A percentile compares a stretch with the other conserved stretches of the same genome.
Conservation (phyloP, 1,284 basidiomycete species). For the Tilletia walkeri region DNA sequence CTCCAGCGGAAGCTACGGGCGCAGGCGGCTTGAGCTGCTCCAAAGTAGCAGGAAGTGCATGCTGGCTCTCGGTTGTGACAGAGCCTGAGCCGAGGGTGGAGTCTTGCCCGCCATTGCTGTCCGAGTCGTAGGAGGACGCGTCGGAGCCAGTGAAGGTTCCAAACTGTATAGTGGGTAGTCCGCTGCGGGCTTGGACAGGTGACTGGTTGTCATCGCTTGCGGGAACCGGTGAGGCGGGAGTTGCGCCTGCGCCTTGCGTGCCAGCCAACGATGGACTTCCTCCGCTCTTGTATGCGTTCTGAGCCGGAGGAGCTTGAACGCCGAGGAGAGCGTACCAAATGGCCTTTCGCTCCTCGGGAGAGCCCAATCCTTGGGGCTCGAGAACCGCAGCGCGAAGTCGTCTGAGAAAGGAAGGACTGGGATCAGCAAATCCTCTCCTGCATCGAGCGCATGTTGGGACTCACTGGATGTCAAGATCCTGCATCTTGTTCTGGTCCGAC, state of each 20-base stretch:
- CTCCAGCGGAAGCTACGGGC: not conserved
- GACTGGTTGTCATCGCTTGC: not conserved
- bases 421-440: too few species aligned
- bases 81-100: not conserved
- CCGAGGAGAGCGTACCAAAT: slow-evolving; percentile 8
- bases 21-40: not conserved
- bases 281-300: not conserved
- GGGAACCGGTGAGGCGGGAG: not conserved
- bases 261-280: not conserved
- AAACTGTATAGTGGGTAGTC: slow-evolving; percentile 9
- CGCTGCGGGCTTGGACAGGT: not conserved
- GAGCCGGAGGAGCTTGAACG: not conserved
- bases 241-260: not conserved
- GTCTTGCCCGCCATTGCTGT: not conserved
- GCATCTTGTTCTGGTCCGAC: too few species aligned
- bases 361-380: not conserved
- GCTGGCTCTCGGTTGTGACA: slow-evolving; percentile 12
- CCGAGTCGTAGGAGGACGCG: slow-evolving; percentile 9
- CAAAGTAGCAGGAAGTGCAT: not conserved
- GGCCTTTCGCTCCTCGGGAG: not conserved
- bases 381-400: not conserved
- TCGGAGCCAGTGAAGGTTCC: not conserved
- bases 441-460: too few species aligned
- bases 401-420: not conserved
- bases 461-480: too few species aligned